Evolutionary conservation across 176 grass and related monocot genomes (phyloP), one percentile per base, ranked within the genome.

Genomic region (Carex scoparia): DNA sequence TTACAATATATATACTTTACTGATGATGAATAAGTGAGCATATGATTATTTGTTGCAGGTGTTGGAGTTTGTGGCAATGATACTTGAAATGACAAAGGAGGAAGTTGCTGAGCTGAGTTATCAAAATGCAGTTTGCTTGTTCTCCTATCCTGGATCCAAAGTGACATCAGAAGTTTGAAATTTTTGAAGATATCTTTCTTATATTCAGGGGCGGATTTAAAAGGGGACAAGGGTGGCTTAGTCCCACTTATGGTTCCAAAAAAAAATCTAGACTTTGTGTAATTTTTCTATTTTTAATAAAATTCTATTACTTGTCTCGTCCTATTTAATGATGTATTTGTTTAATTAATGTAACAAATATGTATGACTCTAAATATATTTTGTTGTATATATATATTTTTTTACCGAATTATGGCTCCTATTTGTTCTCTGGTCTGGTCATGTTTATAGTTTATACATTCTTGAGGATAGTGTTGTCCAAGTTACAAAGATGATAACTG

Each of bases 81-180:
- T 98, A 44, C 93, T 98, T 35, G 91, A 98, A 86, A 95, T 95
- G 87, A 67, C 89, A 27, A 81, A 94, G 61, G 84, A 67, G 40
- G 89, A 94, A 69, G 80, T 98, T 77, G 91, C 92, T 0, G 93
- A 98, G 42, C 4, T 92, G 74, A 95, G 91, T 72, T 98, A 87
- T 81, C 90, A 86, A 81, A 98, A 98, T 84, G 91, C 93, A 15
- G 77, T 60, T 46, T 87, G 88, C 31, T 82, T 98, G n/a, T 98
- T 98, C 79, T 90, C 91, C 27, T 98, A 91, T 88, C 96, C 88
- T 86, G 87, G 93, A 84, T 95, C 96, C 28, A 98, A 94, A 86
- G 69, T 94, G 82, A 49, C 69, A 53, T 13, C 5, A 40, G 33
- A 75, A 95, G 32, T 56, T 48, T 69, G 80, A 87, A 89, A 31